phyloP scores from a whole-genome alignment of 2,329 filamentous ascomycete genomes.

The Fusarium nisikadoi region DNA sequence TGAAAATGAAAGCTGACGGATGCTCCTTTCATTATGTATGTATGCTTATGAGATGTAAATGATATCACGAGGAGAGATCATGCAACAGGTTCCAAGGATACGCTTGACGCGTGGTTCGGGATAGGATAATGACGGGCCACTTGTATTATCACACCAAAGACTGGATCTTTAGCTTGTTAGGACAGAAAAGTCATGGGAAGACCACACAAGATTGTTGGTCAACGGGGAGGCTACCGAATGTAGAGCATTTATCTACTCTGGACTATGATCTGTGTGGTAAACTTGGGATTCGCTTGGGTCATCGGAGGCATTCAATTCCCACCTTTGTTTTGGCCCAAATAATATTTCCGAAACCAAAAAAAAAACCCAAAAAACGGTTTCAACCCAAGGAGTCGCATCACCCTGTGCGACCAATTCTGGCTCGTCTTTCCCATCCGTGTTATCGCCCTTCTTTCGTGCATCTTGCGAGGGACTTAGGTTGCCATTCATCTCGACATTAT shows the following conservation, averaged over 20 bases:
- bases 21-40: slow-evolving; percentile 17
- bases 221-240: slow-evolving; percentile 21
- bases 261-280: neutral
- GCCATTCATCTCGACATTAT: neutral
- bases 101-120: neutral
- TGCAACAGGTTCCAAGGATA: slow-evolving; percentile 1
- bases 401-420: neutral
- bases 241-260: slow-evolving; percentile 12
- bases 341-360: slow-evolving; percentile 7
- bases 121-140: neutral
- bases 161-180: slow-evolving; percentile 23
- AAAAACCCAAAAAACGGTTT: slow-evolving; percentile 11
- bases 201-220: neutral
- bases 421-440: neutral
- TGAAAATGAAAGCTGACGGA: neutral
- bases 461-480: neutral
- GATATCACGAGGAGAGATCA: slow-evolving; percentile 26
- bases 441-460: neutral
- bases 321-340: neutral
- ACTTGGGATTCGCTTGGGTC: slow-evolving; percentile 1
- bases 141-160: slow-evolving; percentile 12
- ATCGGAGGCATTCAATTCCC: neutral
- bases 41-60: slow-evolving; percentile 28
- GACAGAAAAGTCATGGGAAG: neutral
- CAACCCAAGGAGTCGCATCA: slow-evolving; percentile 6